Evolutionary conservation across 2,329 filamentous ascomycete species (phyloP), one percentile per base, ranked within the genome.

Genomic region (Ophiostoma tasmaniense): DNA sequence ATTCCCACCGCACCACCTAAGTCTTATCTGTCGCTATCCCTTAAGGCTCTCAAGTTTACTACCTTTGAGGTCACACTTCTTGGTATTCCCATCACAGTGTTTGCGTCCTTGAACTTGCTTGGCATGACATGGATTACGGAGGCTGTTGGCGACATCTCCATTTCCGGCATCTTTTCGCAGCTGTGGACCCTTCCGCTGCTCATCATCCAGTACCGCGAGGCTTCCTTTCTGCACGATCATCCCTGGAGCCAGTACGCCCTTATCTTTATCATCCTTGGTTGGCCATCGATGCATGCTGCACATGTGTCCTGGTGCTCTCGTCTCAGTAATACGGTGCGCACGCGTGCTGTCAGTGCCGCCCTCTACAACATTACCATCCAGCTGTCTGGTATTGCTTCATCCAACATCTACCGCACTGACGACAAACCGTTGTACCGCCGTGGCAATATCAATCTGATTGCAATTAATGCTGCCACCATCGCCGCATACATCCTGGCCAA

Each of bases 301-400:
- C 67, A 75, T 83, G 87, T 89, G 0, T 85, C 82, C 0, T 84
- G 86, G 76, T 87, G 83, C 1, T 87, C 85, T 2, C 82, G 86
- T 67, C 90, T 89, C 73, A 83, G 86, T 0, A 86, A 86, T 35
- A 82, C 83, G 1, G 87, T 90, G 1, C 81, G 86, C 1, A 89
- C 87, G 0, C 78, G 88, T 2, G 86, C 87, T 0, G 85, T 90
- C 13, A 84, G 84, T 0, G 82, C 83, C 0, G 87, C 86, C 0
- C 71, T 88, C 10, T 89, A 89, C 77, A 89, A 89, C 73, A 84
- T 84, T 80, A 78, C 77, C 22, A 80, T 83, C 0, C 82, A 84
- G 69, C 77, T 79, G 0, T 77, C 78, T 30, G 79, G 76, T 64
- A 81, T 83, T 66, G 78, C 80, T 37, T 75, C 78, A 0, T 79